A percentile compares a stretch with the other conserved stretches of the same genome.
These are phyloP conservation scores for Sungouiella thailandica DNA, from an alignment of 805 yeast genomes.

Conservation along the genomic window DNA sequence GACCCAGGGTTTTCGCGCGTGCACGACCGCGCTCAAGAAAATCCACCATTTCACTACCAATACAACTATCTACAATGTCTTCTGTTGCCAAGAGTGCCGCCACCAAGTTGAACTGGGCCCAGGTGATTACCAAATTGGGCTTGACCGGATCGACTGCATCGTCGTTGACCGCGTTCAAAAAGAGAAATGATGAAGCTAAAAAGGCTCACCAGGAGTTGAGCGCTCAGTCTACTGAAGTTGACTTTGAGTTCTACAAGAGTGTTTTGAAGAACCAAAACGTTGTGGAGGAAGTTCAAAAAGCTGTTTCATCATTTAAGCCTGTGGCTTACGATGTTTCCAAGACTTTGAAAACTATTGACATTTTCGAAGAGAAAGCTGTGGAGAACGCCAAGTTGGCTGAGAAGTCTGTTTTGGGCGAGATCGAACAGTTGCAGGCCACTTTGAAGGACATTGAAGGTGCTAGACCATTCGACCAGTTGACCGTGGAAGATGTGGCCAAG, in stretches of 20 bases:
- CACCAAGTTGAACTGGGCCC: conserved; percentile 92
- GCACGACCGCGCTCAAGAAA: conserved; percentile 8
- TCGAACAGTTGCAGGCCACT: conserved; percentile 80
- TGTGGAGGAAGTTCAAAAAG: conserved; percentile 74
- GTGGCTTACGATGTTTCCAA: conserved; percentile 80
- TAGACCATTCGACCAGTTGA: conserved; percentile 95
- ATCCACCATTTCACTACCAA: not conserved
- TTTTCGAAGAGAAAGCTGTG: conserved; percentile 91
- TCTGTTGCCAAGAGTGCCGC: conserved; percentile 57
- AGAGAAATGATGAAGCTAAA: conserved; percentile 98
- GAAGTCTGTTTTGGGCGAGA: conserved; percentile 79
- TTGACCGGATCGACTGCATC: conserved; percentile 89
- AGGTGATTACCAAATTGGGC: conserved; percentile 81
- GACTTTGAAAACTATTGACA: conserved; percentile 86
- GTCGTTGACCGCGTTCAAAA: conserved; percentile 86
- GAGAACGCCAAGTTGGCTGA: conserved; percentile 95
- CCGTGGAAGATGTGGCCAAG: conserved; percentile 88
- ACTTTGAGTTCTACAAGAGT: conserved; percentile 75
- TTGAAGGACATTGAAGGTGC: conserved; percentile 92
- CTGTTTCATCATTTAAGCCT: conserved; percentile 73
- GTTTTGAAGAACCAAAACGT: conserved; percentile 77
- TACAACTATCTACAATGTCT: conserved; percentile 14
- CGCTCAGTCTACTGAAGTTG: conserved; percentile 71
- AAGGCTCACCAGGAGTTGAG: conserved; percentile 67
- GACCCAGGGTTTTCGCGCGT: conserved; percentile 2